Evolutionary conservation across 495 filamentous ascomycete species (phyloP).

Genomic region (Hypoxylon lienhwacheense): DNA sequence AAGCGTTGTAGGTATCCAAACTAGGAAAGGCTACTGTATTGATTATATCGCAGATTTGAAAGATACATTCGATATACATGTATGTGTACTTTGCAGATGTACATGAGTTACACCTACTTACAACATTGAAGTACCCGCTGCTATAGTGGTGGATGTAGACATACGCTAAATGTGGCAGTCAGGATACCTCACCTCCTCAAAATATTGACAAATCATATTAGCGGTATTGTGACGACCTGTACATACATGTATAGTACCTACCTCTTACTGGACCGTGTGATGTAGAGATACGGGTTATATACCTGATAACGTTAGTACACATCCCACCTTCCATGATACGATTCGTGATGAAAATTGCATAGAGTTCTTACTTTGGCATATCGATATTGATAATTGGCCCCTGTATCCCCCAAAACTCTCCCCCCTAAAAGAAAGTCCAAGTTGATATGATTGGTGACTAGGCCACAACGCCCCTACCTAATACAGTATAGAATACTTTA

Average conservation of each 20-base stretch:
- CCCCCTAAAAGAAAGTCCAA: too few species aligned
- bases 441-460: constrained; percentile 17
- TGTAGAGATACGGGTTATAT: constrained; percentile 13
- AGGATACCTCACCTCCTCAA: too few species aligned
- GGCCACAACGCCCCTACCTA: constrained; percentile 12
- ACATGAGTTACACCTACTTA: too few species aligned
- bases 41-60: not conserved
- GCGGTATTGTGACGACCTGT: too few species aligned
- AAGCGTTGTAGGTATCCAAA: constrained; percentile 23
- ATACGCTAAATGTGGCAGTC: too few species aligned
- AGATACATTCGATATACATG: not conserved
- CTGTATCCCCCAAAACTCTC: constrained; percentile 1
- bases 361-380: constrained; percentile 17
- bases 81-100: too few species aligned
- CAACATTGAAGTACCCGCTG: too few species aligned
- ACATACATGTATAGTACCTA: too few species aligned
- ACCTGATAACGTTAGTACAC: constrained; percentile 21
- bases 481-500: constrained; percentile 11
- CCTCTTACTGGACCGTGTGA: too few species aligned
- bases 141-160: too few species aligned
- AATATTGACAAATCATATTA: too few species aligned
- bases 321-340: constrained; percentile 23
- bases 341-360: constrained; percentile 11
- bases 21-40: constrained; percentile 29
- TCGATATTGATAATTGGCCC: constrained; percentile 20